A percentile compares a stretch with the other conserved stretches of the same genome.
These are phyloP conservation scores for Aspergillus fijiensis DNA, from an alignment of 2,329 filamentous ascomycete genomes.

Conservation along the genomic window DNA sequence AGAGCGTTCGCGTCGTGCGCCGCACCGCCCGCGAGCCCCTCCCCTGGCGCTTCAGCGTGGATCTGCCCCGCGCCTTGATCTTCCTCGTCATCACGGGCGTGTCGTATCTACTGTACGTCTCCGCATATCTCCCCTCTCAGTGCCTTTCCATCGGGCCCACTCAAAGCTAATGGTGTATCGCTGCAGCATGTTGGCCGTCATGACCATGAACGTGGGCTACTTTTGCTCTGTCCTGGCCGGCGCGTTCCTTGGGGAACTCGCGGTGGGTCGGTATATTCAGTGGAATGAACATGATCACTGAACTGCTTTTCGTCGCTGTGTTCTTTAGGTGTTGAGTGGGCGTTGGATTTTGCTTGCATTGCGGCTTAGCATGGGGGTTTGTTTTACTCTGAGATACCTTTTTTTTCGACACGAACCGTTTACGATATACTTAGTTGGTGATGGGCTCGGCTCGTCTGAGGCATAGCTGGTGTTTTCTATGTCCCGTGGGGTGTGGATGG, in stretches of 20 bases:
- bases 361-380: too few species aligned
- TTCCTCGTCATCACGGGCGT: conserved; percentile 73
- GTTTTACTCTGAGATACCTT: too few species aligned
- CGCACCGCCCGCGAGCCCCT: conserved; percentile 52
- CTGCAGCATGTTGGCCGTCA: conserved; percentile 82
- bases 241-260: conserved; percentile 81
- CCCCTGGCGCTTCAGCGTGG: conserved; percentile 80
- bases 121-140: too few species aligned
- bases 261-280: conserved; percentile 67
- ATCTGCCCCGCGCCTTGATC: conserved; percentile 69
- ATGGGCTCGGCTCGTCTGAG: too few species aligned
- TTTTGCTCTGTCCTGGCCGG: conserved; percentile 76
- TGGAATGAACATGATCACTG: conserved; percentile 33
- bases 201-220: conserved; percentile 85
- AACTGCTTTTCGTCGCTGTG: background rate
- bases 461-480: too few species aligned
- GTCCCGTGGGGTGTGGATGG: too few species aligned
- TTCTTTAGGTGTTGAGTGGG: background rate
- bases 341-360: background rate
- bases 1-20: conserved; percentile 72
- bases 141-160: too few species aligned
- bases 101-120: conserved; percentile 79
- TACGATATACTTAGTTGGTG: too few species aligned
- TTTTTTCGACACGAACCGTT: too few species aligned
- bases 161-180: background rate